Conservation (phyloP, 2,329 filamentous ascomycete genomes). For the Colletotrichum sp. region DNA sequence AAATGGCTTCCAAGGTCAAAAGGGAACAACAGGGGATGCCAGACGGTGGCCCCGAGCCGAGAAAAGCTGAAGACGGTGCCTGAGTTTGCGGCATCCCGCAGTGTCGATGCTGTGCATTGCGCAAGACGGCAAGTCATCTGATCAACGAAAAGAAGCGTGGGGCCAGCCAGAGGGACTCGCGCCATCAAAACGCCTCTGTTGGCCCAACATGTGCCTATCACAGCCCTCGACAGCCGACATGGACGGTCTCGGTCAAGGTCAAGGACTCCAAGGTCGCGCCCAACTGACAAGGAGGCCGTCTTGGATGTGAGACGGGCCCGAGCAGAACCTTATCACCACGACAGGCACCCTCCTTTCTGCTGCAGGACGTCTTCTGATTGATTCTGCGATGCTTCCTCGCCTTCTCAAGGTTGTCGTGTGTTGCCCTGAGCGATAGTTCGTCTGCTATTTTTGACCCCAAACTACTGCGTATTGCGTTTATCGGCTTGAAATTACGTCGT, state of each 20-base stretch:
- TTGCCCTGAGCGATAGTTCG: not conserved
- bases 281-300: not conserved
- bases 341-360: not conserved
- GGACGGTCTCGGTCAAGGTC: not conserved
- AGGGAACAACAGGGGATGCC: not conserved
- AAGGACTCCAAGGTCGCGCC: not conserved
- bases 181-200: not conserved
- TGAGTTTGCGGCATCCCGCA: not conserved
- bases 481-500: not conserved
- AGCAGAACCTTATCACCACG: constrained; percentile 13
- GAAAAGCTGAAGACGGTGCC: not conserved
- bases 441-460: constrained; percentile 17
- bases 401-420: not conserved
- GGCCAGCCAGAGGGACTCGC: not conserved
- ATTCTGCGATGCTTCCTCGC: not conserved
- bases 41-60: not conserved
- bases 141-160: not conserved
- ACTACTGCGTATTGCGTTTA: not conserved
- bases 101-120: not conserved
- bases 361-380: not conserved
- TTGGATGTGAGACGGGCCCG: constrained; percentile 7
- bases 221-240: not conserved
- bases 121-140: constrained; percentile 2
- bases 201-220: not conserved
- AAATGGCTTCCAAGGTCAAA: not conserved